phyloP scores from a whole-genome alignment of 2,329 filamentous ascomycete species.

The Xylaria sp. region DNA sequence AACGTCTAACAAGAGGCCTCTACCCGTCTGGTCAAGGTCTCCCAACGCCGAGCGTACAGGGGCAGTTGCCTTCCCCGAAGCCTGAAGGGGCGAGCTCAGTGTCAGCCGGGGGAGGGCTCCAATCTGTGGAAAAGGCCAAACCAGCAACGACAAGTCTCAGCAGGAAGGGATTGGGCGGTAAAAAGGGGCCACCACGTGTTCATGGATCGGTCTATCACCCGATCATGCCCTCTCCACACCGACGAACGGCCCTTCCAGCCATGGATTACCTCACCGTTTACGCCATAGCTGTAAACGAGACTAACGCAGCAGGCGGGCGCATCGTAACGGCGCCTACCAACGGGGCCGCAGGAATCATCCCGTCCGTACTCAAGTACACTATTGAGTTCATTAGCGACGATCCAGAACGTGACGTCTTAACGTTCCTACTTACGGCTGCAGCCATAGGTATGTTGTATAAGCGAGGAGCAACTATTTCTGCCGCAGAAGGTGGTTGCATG shows the following conservation, averaged over 20 bases:
- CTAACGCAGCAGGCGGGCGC: slow-evolving; percentile 61
- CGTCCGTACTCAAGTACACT: slow-evolving; percentile 61
- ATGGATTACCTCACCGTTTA: slow-evolving; percentile 64
- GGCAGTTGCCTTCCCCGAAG: slow-evolving; percentile 36
- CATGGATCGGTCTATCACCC: slow-evolving; percentile 59
- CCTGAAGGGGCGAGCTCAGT: slow-evolving; percentile 1
- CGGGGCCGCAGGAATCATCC: slow-evolving; percentile 62
- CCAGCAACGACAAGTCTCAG: slow-evolving; percentile 32
- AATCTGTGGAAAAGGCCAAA: slow-evolving; percentile 18
- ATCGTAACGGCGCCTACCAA: slow-evolving; percentile 64
- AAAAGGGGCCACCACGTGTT: slow-evolving; percentile 53
- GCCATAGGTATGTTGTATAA: slow-evolving; percentile 65
- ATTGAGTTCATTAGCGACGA: slow-evolving; percentile 63
- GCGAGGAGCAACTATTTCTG: slow-evolving; percentile 62
- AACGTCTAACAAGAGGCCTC: slow-evolving; percentile 57
- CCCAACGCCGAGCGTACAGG: slow-evolving; percentile 26
- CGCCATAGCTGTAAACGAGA: slow-evolving; percentile 63
- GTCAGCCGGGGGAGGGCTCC: slow-evolving; percentile 11
- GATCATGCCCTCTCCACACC: slow-evolving; percentile 56
- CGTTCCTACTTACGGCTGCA: slow-evolving; percentile 60
- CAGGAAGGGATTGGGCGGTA: slow-evolving; percentile 38
- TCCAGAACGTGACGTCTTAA: slow-evolving; percentile 59
- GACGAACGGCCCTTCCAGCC: slow-evolving; percentile 59
- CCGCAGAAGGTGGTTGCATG: slow-evolving; percentile 63
- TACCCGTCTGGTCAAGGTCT: slow-evolving; percentile 52